These are phyloP conservation scores for Trametes punicea DNA, from an alignment of 768 basidiomycete species.

Conservation along the genomic window DNA sequence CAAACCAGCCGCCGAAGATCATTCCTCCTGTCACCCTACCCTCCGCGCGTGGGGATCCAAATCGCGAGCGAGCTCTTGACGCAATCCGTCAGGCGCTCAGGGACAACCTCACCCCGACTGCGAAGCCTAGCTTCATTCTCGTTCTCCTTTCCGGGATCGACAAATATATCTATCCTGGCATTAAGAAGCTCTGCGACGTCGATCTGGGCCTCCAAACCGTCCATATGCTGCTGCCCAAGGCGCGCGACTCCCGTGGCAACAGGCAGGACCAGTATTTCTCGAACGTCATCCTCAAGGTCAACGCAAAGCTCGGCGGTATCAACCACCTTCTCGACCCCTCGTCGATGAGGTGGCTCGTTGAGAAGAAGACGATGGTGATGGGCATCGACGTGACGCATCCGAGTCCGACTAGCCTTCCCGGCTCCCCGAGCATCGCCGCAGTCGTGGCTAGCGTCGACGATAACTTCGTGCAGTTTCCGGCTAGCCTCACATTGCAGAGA, in stretches of 20 bases:
- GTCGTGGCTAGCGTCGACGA: conserved; percentile 75
- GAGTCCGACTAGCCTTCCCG: conserved; percentile 58
- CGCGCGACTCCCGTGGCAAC: conserved; percentile 41
- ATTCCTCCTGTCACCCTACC: conserved; percentile 31
- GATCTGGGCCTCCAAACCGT: conserved; percentile 72
- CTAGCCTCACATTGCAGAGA: conserved; percentile 65
- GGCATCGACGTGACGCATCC: conserved; percentile 87
- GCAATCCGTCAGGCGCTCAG: conserved; percentile 34
- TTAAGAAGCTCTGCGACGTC: conserved; percentile 75
- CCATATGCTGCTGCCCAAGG: conserved; percentile 67
- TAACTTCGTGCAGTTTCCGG: conserved; percentile 74
- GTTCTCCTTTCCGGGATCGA: conserved; percentile 67
- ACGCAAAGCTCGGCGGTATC: conserved; percentile 77
- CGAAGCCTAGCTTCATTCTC: conserved; percentile 61
- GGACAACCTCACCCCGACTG: conserved; percentile 11
- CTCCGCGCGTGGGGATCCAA: conserved; percentile 35
- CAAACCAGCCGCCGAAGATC: conserved; percentile 34
- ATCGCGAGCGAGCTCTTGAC: conserved; percentile 43
- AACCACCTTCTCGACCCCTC: conserved; percentile 63
- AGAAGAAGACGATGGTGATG: conserved; percentile 74
- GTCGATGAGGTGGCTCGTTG: conserved; percentile 62
- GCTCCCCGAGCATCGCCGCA: conserved; percentile 80
- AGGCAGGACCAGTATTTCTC: conserved; percentile 81
- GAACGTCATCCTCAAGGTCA: conserved; percentile 78
- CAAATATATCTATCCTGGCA: conserved; percentile 75